Base-by-base conservation (phyloP, 2,329 filamentous ascomycete genomes). In the Chalaropsis ovoidea region DNA sequence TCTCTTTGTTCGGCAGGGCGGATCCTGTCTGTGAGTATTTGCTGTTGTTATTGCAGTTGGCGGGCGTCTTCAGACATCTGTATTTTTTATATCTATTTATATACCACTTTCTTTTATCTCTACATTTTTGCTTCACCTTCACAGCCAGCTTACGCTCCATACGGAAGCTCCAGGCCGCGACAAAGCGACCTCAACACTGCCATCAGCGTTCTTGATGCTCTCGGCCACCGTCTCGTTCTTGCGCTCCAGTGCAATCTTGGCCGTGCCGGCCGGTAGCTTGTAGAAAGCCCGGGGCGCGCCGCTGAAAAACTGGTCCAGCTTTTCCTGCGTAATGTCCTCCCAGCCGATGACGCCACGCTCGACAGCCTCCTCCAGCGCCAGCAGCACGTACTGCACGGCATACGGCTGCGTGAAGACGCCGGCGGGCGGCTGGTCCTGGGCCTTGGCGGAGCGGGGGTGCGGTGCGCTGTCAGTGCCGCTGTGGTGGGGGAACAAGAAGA, bases 381-480 rank as follows among this genome's bases (percentile, higher is more conserved):
- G 71, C 27, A 90, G 76, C 60, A 90, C 85, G 61, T 86, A 79
- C 65, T 84, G 84, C 1, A 85, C 79, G 0, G 84, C 85, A 72
- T 85, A 85, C 3, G 86, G 86, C 76, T 93, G 89, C 0, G 89
- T 92, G 73, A 90, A 93, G 54, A 92, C 88, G 3, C 89, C 89
- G 0, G 89, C 89, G 0, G 86, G 83, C 0, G 85, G 81, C 72
- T 77, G 81, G 61, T 78, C 79, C 62, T 76, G 80, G 63, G 72
- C 72, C 76, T 89, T 89, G 67, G 81, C 80, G n/a, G 73, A 72
- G 3, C 83, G 75, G 11, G 81, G 80, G 72, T 89, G 86, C 43
- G 86, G 86, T 56, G 86, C 86, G 5, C 80, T 84, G 70, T 88
- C 86, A 31, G 80, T 86, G 66, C 79, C 79, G 68, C 76, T 78